Evolutionary conservation across 768 basidiomycete species (phyloP).

Genomic region (Chalciporus piperatus): DNA sequence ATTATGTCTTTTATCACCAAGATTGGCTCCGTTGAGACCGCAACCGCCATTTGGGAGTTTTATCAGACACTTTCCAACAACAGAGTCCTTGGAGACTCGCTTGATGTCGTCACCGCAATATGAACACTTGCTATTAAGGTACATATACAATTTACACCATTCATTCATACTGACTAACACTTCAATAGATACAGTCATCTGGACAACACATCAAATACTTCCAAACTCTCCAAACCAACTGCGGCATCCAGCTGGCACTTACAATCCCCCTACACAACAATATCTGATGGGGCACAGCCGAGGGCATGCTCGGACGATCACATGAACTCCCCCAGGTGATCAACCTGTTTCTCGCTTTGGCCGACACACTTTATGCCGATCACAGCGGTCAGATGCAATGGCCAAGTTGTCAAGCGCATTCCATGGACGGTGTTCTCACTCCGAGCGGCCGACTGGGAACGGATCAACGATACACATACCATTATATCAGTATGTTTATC

Average conservation of each 20-base stretch:
- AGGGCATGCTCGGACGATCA: slow-evolving; percentile 21
- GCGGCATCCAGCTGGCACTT: slow-evolving; percentile 11
- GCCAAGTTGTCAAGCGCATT: slow-evolving; percentile 21
- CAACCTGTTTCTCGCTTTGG: slow-evolving; percentile 20
- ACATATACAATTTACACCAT: background rate
- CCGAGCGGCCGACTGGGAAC: slow-evolving; percentile 21
- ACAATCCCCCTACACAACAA: slow-evolving; percentile 28
- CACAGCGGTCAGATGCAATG: slow-evolving; percentile 21
- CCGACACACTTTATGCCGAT: slow-evolving; percentile 31
- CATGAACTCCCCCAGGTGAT: slow-evolving; percentile 15
- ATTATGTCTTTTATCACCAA: slow-evolving; percentile 34
- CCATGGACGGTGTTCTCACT: slow-evolving; percentile 27
- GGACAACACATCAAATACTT: slow-evolving; percentile 26
- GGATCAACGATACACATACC: slow-evolving; percentile 8
- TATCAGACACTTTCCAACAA: slow-evolving; percentile 25
- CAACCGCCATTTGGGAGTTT: slow-evolving; percentile 36
- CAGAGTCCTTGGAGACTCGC: slow-evolving; percentile 23
- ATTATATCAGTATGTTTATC: background rate
- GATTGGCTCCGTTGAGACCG: slow-evolving; percentile 26
- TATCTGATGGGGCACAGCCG: slow-evolving; percentile 25
- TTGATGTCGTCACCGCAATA: slow-evolving; percentile 33
- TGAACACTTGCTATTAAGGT: slow-evolving; percentile 33
- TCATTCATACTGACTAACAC: background rate
- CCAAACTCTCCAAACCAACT: slow-evolving; percentile 18
- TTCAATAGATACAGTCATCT: slow-evolving; percentile 4